Evolutionary conservation across 805 yeast genomes (phyloP), one percentile per base, ranked within the genome.

Genomic region (Debaryomyces castellii): DNA sequence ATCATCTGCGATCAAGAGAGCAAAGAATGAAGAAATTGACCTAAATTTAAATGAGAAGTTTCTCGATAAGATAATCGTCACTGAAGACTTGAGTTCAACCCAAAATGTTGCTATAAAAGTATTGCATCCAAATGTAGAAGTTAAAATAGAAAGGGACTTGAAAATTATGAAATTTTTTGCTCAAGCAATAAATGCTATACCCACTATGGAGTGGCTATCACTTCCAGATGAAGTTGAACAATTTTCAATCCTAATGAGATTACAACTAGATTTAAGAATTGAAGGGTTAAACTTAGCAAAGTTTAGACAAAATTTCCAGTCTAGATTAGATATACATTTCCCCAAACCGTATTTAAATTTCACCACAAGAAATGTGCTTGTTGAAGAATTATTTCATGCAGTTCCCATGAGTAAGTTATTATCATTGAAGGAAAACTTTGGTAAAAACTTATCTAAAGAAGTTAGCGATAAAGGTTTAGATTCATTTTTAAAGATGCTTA

Each of bases 151-250:
- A 46, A 74, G 98, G 46, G 99, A 94, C 63, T 74, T 94, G 54
- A 77, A 74, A 51, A 88, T 94, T 32, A 91, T 94, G 97, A 69
- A 66, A 22, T 80, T 85, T 51, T 86, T 91, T 59, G 99, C 99
- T 2, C 64, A 67, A 37, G 44, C 76, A 1, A 78, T 94, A 42
- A 83, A 91, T 56, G 56, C 61, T 5, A 69, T 94, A 5, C 99
- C 99, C 4, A 89, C 96, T 0, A 89, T 94, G 96, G 97, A 94
- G 61, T 94, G 99, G 99, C 73, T 94, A 4, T 88, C 97, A 3
- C 69, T 94, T 40, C 99, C 98, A 0, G 92, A 85, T 49, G 99
- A 94, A 63, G 98, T 92, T 2, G 87, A 83, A 36, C 94, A 91
- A 57, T 94, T 94, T 61, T 78, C 89, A 1, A 70, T 81, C 0